Conservation (phyloP, 495 filamentous ascomycete species). For the Penicillium dipodomyicola region DNA sequence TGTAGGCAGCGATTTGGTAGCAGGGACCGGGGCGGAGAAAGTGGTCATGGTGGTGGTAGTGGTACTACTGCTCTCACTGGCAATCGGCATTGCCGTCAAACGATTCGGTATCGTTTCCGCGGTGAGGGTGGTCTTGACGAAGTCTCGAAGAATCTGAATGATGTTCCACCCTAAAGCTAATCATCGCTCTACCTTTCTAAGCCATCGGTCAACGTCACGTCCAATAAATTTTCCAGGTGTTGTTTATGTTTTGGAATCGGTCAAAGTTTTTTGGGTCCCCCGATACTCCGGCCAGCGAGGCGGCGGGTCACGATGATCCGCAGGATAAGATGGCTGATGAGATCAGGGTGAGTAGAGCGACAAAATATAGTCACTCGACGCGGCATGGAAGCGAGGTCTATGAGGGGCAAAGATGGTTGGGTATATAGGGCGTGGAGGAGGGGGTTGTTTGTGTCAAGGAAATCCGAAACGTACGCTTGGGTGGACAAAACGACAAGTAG, state of each 20-base stretch:
- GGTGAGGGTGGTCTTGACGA: conserved; percentile 40
- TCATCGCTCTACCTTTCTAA: conserved; percentile 51
- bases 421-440: conserved; percentile 17
- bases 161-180: conserved; percentile 51
- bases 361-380: neutral
- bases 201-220: conserved; percentile 30
- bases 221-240: conserved; percentile 1
- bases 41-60: conserved; percentile 47
- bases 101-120: conserved; percentile 40
- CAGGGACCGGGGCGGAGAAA: conserved; percentile 44
- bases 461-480: conserved; percentile 38
- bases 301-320: conserved; percentile 6
- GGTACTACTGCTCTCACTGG: conserved; percentile 49
- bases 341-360: conserved; percentile 8
- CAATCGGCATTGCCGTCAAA: conserved; percentile 47
- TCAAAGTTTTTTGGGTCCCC: conserved; percentile 14
- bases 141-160: conserved; percentile 48
- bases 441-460: conserved; percentile 19
- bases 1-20: conserved; percentile 44
- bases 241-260: conserved; percentile 5
- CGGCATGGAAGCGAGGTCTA: conserved; percentile 1
- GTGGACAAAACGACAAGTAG: conserved; percentile 38
- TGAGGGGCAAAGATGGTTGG: conserved; percentile 16
- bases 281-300: conserved; percentile 14
- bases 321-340: conserved; percentile 10